Conservation (phyloP, 768 basidiomycete genomes). For the Boletus barrowsii region DNA sequence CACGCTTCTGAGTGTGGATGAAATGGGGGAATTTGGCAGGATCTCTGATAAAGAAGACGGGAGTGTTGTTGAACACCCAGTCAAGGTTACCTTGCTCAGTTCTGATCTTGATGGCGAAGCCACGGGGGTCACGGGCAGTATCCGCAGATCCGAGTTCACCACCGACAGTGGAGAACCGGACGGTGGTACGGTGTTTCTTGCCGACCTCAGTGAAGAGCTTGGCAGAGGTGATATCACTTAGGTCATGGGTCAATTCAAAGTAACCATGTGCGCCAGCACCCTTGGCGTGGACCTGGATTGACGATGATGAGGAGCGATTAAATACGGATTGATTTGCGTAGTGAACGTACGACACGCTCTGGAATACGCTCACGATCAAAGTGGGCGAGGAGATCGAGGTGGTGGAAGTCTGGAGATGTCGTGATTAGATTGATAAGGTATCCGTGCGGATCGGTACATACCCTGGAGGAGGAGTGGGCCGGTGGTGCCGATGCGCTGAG, state of each 20-base stretch:
- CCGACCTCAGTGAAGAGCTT: conserved; percentile 61
- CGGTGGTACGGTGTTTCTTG: conserved; percentile 69
- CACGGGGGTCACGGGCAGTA: conserved; percentile 90
- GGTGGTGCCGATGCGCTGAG: conserved; percentile 66
- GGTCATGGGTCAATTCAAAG: conserved; percentile 85
- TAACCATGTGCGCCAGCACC: conserved; percentile 91
- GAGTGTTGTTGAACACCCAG: conserved; percentile 91
- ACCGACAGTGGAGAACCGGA: conserved; percentile 92
- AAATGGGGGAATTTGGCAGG: conserved; percentile 90
- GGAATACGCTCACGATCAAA: conserved; percentile 96
- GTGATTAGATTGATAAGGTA: conserved; percentile 13
- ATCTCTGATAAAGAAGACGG: conserved; percentile 88
- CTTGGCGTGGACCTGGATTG: conserved; percentile 78
- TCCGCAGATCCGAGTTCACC: conserved; percentile 89
- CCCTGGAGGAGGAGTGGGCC: conserved; percentile 92
- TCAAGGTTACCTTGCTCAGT: conserved; percentile 92
- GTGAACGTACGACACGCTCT: conserved; percentile 73
- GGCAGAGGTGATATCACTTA: conserved; percentile 78
- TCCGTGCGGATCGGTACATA: conserved; percentile 28
- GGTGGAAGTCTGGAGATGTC: conserved; percentile 67
- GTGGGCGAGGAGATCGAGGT: conserved; percentile 87
- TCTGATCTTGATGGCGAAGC: conserved; percentile 86
- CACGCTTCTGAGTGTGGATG: conserved; percentile 90
- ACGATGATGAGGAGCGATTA: conserved; percentile 22
- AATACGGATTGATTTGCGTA: background rate